phyloP scores from a whole-genome alignment of 139 green algal species.

The Coelastrella sp. region DNA sequence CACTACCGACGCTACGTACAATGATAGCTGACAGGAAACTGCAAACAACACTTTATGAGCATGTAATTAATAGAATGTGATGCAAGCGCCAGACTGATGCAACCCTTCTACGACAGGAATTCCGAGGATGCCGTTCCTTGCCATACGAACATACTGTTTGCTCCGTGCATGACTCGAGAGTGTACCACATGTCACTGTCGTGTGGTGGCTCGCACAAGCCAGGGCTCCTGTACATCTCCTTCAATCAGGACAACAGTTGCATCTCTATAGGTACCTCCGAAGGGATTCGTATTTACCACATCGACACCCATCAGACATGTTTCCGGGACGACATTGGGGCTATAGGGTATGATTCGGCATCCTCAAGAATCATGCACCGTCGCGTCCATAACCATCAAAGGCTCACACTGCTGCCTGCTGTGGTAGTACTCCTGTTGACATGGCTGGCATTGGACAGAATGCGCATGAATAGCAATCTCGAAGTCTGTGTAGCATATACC shows the following conservation, averaged over 20 bases:
- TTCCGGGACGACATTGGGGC: constrained; percentile 70
- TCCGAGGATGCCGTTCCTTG: neutral
- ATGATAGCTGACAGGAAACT: too few relatives aligned
- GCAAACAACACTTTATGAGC: too few relatives aligned
- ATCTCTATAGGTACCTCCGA: constrained; percentile 66
- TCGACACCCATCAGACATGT: constrained; percentile 62
- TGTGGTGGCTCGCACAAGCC: constrained; percentile 32
- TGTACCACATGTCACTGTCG: constrained; percentile 23
- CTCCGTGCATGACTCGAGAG: neutral
- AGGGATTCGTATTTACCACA: constrained; percentile 75
- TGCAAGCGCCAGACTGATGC: too few relatives aligned
- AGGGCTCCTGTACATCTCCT: constrained; percentile 62
- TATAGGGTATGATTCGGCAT: constrained; percentile 65
- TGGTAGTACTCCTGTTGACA: too few relatives aligned
- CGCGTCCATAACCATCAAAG: too few relatives aligned
- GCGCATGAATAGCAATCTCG: too few relatives aligned
- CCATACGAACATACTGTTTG: neutral
- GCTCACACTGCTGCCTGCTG: too few relatives aligned
- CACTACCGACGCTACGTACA: too few relatives aligned
- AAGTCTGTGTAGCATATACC: too few relatives aligned
- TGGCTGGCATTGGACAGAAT: too few relatives aligned
- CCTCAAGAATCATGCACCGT: too few relatives aligned
- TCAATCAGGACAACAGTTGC: constrained; percentile 83
- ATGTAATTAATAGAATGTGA: too few relatives aligned
- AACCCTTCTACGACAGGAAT: neutral